phyloP scores from a whole-genome alignment of 495 filamentous ascomycete species.

The Glutinoglossum americanum region DNA sequence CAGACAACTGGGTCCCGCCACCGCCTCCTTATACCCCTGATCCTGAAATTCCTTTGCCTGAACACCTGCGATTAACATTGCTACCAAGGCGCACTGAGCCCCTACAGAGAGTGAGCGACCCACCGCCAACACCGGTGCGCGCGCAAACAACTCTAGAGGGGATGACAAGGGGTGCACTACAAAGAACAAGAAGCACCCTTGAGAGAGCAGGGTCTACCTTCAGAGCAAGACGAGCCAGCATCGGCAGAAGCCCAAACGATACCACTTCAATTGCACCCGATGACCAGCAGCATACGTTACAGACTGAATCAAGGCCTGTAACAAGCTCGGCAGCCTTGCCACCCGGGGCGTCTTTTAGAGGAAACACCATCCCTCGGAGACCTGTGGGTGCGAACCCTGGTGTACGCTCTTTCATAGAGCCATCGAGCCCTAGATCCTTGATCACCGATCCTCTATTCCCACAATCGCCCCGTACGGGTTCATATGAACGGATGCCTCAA shows the following conservation, averaged over 20 bases:
- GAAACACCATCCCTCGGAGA: background rate
- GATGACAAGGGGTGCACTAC: background rate
- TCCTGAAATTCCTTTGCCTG: slow-evolving; percentile 36
- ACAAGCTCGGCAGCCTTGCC: background rate
- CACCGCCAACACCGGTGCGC: background rate
- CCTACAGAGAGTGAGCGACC: slow-evolving; percentile 5
- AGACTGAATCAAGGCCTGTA: background rate
- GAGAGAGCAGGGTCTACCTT: background rate
- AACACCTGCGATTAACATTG: slow-evolving; percentile 21
- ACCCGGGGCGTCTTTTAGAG: background rate
- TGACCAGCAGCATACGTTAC: background rate
- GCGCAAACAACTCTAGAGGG: background rate
- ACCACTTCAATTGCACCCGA: background rate
- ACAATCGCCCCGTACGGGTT: background rate
- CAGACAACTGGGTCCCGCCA: slow-evolving; percentile 82
- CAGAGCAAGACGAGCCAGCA: background rate
- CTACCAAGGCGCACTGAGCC: slow-evolving; percentile 9
- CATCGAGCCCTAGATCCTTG: background rate
- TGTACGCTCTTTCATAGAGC: background rate
- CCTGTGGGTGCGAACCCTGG: background rate
- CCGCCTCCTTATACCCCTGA: slow-evolving; percentile 72
- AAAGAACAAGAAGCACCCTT: background rate
- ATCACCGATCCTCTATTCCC: background rate
- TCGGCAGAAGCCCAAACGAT: background rate
- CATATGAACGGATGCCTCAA: background rate